Evolutionary conservation across 2,329 filamentous ascomycete species (phyloP), one percentile per base, ranked within the genome.

Genomic region (Penicillium sp.): DNA sequence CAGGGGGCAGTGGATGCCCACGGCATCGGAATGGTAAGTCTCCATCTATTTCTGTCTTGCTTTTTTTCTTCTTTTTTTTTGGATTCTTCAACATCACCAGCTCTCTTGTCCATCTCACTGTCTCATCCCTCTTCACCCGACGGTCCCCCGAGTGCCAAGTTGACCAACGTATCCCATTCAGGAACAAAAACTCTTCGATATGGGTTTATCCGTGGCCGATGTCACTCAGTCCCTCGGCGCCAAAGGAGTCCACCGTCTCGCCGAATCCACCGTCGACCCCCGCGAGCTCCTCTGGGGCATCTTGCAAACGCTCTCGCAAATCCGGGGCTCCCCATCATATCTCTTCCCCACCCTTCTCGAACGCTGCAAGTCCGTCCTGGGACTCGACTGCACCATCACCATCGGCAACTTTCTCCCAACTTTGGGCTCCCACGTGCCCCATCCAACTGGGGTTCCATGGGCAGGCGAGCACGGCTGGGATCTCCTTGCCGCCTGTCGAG

Each of bases 1-100:
- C 83, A 84, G 44, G 80, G 84, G 49, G 82, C 84, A 32, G 83
- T 89, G 67, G 88, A 91, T 54, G 74, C 90, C 2, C 77, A 91
- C 54, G 85, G 85, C 27, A 81, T 88, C 35, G 85, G 85, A 45
- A 72, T 94, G 67, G 85, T 88, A 71, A 66, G 82, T 73, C 18
- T 24, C n/a, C 9, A 18, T 18, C 18, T 18, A 1, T 18, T 3
- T 18, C 18, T 18, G 18, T 18, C 18, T 18, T 18, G 18, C 18
- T 18, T 18, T 18, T 1, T 18, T 18, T 18, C 3, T 18, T 18
- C 3, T 18, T 18, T 18, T 18, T 18, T 18, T 18, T 18, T 18
- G 1, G 18, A 18, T 18, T 18, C 18, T 18, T 18, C 18, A 18
- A 18, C 18, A 18, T 18, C 18, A 18, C 18, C 3, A 18, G 18